Percentiles rank a stretch among this genome's conserved stretches.
Conservation (phyloP, 2,329 filamentous ascomycete genomes). For the Macrophomina tecta region DNA sequence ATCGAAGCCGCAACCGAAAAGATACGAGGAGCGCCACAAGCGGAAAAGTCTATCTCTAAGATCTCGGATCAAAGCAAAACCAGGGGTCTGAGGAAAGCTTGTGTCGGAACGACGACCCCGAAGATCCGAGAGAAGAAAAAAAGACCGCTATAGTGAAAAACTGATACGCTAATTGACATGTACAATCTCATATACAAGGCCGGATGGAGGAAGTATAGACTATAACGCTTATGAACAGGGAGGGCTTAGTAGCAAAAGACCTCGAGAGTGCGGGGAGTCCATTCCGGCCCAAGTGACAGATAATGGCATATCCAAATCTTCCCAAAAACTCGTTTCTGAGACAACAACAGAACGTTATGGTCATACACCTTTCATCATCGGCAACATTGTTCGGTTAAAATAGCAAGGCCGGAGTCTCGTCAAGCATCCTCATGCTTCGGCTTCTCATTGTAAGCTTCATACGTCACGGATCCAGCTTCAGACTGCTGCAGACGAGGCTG, state of each 20-base stretch:
- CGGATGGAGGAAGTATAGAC: not conserved
- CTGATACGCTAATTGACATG: not conserved
- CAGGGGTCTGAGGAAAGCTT: too few species aligned
- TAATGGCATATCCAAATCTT: not conserved
- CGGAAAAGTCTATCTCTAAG: too few species aligned
- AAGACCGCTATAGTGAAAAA: too few species aligned
- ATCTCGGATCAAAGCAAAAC: too few species aligned
- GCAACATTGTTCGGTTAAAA: not conserved
- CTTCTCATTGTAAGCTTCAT: slow-evolving; percentile 7
- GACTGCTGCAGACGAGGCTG: slow-evolving; percentile 8
- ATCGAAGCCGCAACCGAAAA: too few species aligned
- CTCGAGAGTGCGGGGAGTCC: not conserved
- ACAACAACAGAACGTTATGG: not conserved
- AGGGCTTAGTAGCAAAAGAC: not conserved
- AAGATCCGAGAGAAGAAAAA: too few species aligned
- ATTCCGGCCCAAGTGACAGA: not conserved
- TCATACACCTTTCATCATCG: too few species aligned
- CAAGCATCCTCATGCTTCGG: not conserved
- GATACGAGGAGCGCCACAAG: too few species aligned
- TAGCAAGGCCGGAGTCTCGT: not conserved
- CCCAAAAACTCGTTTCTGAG: not conserved
- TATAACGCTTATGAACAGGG: slow-evolving; percentile 3
- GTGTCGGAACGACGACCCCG: too few species aligned
- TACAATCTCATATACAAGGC: not conserved
- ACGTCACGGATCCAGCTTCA: not conserved